Evolutionary conservation across 768 basidiomycete genomes (phyloP).

Genomic region (Termitomyces sp.): DNA sequence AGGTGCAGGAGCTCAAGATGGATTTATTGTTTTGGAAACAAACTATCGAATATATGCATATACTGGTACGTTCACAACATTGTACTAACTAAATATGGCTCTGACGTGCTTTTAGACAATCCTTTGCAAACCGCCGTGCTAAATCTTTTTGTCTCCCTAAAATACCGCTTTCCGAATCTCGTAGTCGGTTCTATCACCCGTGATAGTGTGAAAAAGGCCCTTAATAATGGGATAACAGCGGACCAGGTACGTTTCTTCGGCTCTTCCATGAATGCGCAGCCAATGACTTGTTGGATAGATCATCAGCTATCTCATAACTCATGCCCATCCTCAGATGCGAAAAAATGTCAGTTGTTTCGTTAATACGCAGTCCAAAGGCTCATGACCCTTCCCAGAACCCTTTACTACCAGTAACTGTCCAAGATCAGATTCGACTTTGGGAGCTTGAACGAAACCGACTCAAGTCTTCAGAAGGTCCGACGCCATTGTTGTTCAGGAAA

Average conservation of each 20-base stretch:
- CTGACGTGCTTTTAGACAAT: constrained; percentile 57
- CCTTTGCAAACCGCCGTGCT: constrained; percentile 94
- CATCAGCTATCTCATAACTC: constrained; percentile 88
- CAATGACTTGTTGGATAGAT: constrained; percentile 49
- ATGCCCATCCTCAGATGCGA: constrained; percentile 98
- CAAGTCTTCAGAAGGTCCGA: constrained; percentile 79
- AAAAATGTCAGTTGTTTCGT: constrained; percentile 59
- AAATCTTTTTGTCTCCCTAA: constrained; percentile 88
- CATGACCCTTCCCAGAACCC: constrained; percentile 56
- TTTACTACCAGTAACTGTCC: constrained; percentile 91
- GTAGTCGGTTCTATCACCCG: constrained; percentile 95
- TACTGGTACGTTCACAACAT: constrained; percentile 54
- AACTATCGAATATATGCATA: constrained; percentile 99
- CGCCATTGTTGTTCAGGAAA: constrained; percentile 12
- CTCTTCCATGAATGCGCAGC: constrained; percentile 9
- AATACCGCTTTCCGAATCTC: constrained; percentile 93
- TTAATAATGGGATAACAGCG: constrained; percentile 93
- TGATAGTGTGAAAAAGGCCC: constrained; percentile 91
- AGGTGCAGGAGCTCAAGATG: constrained; percentile 60
- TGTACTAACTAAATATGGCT: constrained; percentile 13
- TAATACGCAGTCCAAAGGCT: not conserved
- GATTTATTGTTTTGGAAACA: constrained; percentile 95
- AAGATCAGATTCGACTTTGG: constrained; percentile 97
- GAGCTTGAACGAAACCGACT: constrained; percentile 93
- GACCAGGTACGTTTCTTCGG: constrained; percentile 64